Conservation (phyloP, 495 filamentous ascomycete genomes). For the Cryomyces antarcticus region DNA sequence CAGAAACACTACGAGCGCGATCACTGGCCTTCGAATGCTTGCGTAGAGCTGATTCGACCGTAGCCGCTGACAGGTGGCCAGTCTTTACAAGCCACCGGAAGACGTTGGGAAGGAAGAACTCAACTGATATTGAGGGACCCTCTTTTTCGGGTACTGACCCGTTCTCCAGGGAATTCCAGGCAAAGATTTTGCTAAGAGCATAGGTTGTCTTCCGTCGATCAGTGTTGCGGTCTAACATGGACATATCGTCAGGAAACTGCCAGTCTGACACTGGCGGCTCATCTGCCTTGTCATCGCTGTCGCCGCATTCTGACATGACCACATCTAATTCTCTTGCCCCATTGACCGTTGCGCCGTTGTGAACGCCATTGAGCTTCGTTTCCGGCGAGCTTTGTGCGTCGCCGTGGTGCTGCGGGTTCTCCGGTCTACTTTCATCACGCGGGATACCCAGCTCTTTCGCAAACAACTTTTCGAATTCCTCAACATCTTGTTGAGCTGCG, state of each 20-base stretch:
- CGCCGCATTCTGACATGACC: neutral
- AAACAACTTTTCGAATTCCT: slow-evolving; percentile 32
- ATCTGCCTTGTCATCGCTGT: neutral
- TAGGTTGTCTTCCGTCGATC: slow-evolving; percentile 26
- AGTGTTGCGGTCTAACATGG: slow-evolving; percentile 4
- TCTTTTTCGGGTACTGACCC: slow-evolving; percentile 11
- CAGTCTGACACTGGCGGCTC: slow-evolving; percentile 2
- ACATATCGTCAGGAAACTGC: slow-evolving; percentile 3
- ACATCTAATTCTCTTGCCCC: neutral
- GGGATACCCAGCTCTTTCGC: slow-evolving; percentile 9
- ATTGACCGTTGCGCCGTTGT: neutral
- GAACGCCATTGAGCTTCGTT: no score
- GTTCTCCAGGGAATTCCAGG: slow-evolving; percentile 3
- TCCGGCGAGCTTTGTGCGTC: neutral
- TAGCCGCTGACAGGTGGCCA: slow-evolving; percentile 12
- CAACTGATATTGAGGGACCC: slow-evolving; percentile 7
- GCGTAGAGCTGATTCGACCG: slow-evolving; percentile 10
- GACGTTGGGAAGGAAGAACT: slow-evolving; percentile 17
- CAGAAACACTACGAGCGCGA: neutral
- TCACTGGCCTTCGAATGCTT: neutral
- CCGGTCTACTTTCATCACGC: neutral
- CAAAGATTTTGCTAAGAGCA: slow-evolving; percentile 34
- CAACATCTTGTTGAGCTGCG: slow-evolving; percentile 22
- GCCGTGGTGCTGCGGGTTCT: neutral
- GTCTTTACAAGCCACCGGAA: slow-evolving; percentile 16